Base-by-base conservation (phyloP, 768 basidiomycete species). In the Kwoniella sp. region DNA sequence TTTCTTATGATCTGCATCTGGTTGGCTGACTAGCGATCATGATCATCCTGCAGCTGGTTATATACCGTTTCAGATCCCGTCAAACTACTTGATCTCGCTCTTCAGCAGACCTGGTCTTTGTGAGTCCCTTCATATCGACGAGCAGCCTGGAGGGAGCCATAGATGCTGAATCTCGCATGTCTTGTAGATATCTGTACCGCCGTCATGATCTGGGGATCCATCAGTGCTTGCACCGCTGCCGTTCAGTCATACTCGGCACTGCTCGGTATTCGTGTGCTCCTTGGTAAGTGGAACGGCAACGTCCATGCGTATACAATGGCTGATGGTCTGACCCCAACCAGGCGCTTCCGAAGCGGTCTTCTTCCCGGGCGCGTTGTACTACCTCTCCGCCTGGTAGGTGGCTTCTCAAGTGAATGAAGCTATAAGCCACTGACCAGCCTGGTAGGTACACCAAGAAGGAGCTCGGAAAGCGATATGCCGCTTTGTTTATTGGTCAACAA, bases 281-380 rank as follows among this genome's bases (percentile, higher is more conserved):
- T 77, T 1, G 73, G 73, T 55, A 3, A 37, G 34, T 13, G 13
- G 7, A 37, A 13, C 34, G 34, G 34, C 34, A 37, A 37, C 5
- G 34, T 37, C 5, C 13, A 7, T 13, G 5, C 34, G 7, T 13
- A 37, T 13, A 13, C 34, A 13, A 37, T 13, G 13, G 34, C 34
- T 37, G 34, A 37, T 13, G 34, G 13, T 5, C 7, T 7, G 34
- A 37, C 34, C 7, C 5, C 13, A 5, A 7, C 20, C 17, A 45
- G 41, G 41, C 15, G 65, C 63, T 1, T 41, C 45, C 4, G 73
- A 74, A 38, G 65, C 70, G 0, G 69, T 71, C 22, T 62, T 67
- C 71, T 78, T 75, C 69, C 72, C 73, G 2, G 75, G 72, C 64
- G 20, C 63, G 1, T 37, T 80, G 22, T 79, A 69, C 66, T 71